phyloP scores from a whole-genome alignment of 1,284 basidiomycete species.

The Leccinum subspadiceum region DNA sequence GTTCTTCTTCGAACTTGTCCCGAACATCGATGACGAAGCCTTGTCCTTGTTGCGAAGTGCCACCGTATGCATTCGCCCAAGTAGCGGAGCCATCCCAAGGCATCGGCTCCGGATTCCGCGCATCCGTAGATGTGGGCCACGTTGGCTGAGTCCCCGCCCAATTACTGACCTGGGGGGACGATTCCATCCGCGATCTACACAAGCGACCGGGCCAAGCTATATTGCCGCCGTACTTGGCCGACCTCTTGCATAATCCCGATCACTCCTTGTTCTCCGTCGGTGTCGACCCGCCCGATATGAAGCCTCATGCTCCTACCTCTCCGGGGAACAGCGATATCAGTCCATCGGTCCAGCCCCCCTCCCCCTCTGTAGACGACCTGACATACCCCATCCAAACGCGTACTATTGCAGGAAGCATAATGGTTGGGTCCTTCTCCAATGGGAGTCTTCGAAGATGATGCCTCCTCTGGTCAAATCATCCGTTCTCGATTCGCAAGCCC shows the following conservation, averaged over 20 bases:
- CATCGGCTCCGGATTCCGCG: conserved; percentile 20
- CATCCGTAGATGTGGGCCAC: conserved; percentile 17
- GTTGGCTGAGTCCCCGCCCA: conserved; percentile 20
- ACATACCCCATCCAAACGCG: conserved; percentile 73
- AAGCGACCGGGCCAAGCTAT: conserved; percentile 65
- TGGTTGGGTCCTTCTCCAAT: conserved; percentile 72
- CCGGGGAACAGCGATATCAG: conserved; percentile 22
- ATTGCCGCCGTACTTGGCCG: conserved; percentile 61
- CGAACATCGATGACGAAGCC: conserved; percentile 52
- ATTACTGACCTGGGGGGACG: conserved; percentile 41
- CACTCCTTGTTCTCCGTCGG: conserved; percentile 67
- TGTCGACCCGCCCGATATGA: conserved; percentile 39
- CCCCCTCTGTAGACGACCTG: conserved; percentile 49
- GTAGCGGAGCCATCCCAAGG: conserved; percentile 27
- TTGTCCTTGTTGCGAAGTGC: conserved; percentile 25
- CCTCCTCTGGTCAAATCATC: conserved; percentile 62
- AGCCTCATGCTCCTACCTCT: conserved; percentile 18
- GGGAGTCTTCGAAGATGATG: conserved; percentile 57
- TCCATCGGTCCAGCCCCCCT: conserved; percentile 21
- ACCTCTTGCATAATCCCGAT: conserved; percentile 64
- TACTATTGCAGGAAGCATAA: conserved; percentile 79
- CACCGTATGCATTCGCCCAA: conserved; percentile 23
- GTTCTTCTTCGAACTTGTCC: conserved; percentile 52
- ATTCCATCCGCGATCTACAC: conserved; percentile 39
- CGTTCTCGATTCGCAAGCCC: conserved; percentile 16